Conservation (phyloP, 345 rosid species). For the Gossypium rotundifolium region DNA sequence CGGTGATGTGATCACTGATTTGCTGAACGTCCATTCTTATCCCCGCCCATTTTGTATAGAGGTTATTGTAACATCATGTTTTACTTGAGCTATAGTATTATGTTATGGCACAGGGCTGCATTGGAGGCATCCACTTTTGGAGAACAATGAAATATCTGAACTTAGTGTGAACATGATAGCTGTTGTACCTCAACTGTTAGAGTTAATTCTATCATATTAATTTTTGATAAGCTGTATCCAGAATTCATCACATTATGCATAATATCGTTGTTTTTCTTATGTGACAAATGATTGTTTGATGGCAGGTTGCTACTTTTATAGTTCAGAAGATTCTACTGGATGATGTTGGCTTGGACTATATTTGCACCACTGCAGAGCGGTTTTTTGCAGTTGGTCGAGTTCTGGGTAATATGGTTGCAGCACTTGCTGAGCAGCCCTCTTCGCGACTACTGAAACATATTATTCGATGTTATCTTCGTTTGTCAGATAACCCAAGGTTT, state of each 20-base stretch:
- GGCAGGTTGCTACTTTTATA: conserved; percentile 94
- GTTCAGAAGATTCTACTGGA: conserved; percentile 84
- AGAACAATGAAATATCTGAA: neutral
- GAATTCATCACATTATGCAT: neutral
- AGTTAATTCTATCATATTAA: neutral
- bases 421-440: conserved; percentile 87
- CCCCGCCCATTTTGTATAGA: neutral
- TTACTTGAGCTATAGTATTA: neutral
- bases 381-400: conserved; percentile 92
- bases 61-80: neutral
- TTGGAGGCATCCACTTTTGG: neutral
- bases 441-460: conserved; percentile 79
- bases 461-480: conserved; percentile 77
- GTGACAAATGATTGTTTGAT: conserved; percentile 14
- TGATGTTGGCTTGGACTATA: conserved; percentile 57
- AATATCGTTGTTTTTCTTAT: neutral
- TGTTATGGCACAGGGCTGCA: no score
- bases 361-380: conserved; percentile 63
- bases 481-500: conserved; percentile 88
- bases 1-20: neutral
- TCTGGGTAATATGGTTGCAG: conserved; percentile 81
- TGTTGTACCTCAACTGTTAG: neutral
- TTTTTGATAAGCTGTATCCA: neutral
- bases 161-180: neutral
- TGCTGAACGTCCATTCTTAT: neutral